Evolutionary conservation across 2,329 filamentous ascomycete genomes (phyloP).

Genomic region (Monosporascus sp.): DNA sequence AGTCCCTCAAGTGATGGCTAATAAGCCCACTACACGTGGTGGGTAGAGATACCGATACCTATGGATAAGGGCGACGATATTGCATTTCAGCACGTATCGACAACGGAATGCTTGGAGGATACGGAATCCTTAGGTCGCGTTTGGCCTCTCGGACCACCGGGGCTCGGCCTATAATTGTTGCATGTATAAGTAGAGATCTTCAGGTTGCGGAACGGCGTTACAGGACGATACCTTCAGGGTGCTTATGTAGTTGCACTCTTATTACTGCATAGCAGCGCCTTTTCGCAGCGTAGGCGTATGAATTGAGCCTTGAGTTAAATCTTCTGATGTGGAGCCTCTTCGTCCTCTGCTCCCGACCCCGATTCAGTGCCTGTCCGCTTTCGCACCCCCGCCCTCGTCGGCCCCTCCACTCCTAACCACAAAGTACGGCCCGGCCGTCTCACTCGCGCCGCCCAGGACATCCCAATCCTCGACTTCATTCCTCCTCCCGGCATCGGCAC

Average conservation of each 20-base stretch:
- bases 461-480: conserved; percentile 62
- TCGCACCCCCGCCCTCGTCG: not conserved
- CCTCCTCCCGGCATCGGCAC: not conserved
- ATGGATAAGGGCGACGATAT: not conserved
- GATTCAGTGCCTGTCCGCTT: not conserved
- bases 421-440: conserved; percentile 68
- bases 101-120: not conserved
- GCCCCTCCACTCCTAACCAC: conserved; percentile 59
- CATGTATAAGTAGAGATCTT: not conserved
- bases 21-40: not conserved
- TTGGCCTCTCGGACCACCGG: not conserved
- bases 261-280: not conserved
- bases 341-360: not conserved
- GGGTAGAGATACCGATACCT: too few relatives aligned
- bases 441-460: conserved; percentile 60
- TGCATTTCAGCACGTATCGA: not conserved
- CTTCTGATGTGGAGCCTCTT: not conserved
- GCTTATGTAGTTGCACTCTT: not conserved
- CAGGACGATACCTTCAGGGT: not conserved
- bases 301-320: not conserved
- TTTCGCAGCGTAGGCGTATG: not conserved
- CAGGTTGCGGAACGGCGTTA: not conserved
- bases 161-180: not conserved
- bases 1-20: not conserved
- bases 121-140: not conserved